phyloP scores from a whole-genome alignment of 768 basidiomycete species.

The Pleurotus eryngii region DNA sequence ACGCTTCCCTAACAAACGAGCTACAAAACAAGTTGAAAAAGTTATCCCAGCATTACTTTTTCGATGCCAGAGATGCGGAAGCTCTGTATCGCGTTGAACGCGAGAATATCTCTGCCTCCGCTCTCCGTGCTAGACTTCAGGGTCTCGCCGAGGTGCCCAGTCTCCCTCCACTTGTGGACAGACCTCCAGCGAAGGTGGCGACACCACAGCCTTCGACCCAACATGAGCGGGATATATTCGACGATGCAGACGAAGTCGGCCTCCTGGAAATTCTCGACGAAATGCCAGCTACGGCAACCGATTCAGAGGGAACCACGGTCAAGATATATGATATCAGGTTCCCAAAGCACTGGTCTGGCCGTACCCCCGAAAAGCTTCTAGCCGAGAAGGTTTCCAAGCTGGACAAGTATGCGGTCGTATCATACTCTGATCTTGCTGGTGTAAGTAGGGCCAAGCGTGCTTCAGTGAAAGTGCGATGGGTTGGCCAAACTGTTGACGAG shows the following conservation, averaged over 20 bases:
- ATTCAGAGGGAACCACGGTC: conserved; percentile 50
- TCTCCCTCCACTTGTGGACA: neutral
- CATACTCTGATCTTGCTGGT: conserved; percentile 64
- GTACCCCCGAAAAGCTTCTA: conserved; percentile 74
- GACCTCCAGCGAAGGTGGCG: neutral
- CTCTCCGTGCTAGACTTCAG: conserved; percentile 41
- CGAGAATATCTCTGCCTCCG: conserved; percentile 40
- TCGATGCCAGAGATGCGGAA: conserved; percentile 66
- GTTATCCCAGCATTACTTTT: conserved; percentile 62
- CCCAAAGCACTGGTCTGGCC: conserved; percentile 82
- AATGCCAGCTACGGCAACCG: conserved; percentile 54
- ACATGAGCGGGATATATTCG: conserved; percentile 45
- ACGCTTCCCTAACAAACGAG: conserved; percentile 27
- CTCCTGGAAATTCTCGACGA: conserved; percentile 74
- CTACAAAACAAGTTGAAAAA: conserved; percentile 44
- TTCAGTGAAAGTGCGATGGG: conserved; percentile 72
- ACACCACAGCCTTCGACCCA: neutral
- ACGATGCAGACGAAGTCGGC: conserved; percentile 50
- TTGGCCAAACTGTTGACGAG: conserved; percentile 50
- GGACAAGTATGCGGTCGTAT: conserved; percentile 73
- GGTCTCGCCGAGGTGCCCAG: conserved; percentile 11
- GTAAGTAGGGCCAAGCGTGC: conserved; percentile 74
- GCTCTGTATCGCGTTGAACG: conserved; percentile 51
- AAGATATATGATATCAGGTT: conserved; percentile 68
- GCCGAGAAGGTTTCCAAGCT: conserved; percentile 61